These are phyloP conservation scores for Tetrapisispora arboricola DNA, from an alignment of 805 yeast species.

Conservation along the genomic window DNA sequence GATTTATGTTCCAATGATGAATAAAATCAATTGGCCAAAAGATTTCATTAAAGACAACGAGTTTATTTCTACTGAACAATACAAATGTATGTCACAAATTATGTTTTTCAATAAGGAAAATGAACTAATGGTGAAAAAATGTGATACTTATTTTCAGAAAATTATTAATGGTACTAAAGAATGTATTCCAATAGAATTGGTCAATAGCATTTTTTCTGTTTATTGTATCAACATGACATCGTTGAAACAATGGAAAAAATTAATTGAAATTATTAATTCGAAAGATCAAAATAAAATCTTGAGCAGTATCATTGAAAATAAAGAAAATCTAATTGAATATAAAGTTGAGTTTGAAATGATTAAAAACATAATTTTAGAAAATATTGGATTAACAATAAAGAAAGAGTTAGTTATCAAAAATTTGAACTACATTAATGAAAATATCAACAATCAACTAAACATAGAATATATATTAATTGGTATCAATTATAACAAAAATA, in stretches of 20 bases:
- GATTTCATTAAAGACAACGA: not conserved
- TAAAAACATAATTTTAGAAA: conserved; percentile 46
- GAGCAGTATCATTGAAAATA: conserved; percentile 18
- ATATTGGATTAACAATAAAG: conserved; percentile 42
- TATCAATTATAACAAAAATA: conserved; percentile 20
- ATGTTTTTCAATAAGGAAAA: conserved; percentile 14
- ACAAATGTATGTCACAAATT: conserved; percentile 25
- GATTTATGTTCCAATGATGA: not conserved
- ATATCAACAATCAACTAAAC: conserved; percentile 39
- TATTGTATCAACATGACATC: conserved; percentile 32
- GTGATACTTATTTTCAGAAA: conserved; percentile 37
- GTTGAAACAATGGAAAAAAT: conserved; percentile 47
- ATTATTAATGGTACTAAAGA: conserved; percentile 43
- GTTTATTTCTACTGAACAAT: conserved; percentile 25
- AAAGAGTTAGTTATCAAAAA: conserved; percentile 41
- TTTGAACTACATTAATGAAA: conserved; percentile 46
- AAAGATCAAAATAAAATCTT: conserved; percentile 26
- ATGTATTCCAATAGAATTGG: conserved; percentile 42
- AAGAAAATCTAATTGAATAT: conserved; percentile 5
- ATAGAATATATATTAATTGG: conserved; percentile 54
- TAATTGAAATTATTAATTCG: conserved; percentile 39
- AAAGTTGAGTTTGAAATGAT: conserved; percentile 28
- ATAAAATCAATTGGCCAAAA: conserved; percentile 1
- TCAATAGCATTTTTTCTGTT: conserved; percentile 36
- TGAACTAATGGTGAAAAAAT: conserved; percentile 22